Base-by-base conservation (phyloP, 352 stramenopile genomes). In the Phytophthora foliorum region DNA sequence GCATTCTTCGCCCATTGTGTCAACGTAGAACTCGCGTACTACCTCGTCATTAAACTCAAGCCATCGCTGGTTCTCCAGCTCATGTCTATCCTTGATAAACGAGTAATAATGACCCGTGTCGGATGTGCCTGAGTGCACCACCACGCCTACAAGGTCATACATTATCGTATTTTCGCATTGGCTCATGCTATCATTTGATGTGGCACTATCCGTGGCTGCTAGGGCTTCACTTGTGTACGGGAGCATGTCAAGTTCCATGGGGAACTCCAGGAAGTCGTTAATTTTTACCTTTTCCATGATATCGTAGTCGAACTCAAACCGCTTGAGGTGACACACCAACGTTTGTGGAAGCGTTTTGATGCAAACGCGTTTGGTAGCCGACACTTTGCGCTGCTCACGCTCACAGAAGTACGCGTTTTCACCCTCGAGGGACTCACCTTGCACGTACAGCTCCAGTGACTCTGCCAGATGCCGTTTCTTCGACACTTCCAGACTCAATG, bases 81-180 rank as follows among this genome's bases (percentile, higher is more conserved):
- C 54, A 8, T 73, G 44, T 32, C 89, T 77, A 44, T 98, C 91
- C 27, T 93, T 89, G 45, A 98, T 92, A 74, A 97, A 98, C 21
- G 87, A 97, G 69, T 98, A 98, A 67, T 98, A 98, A 80, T 98
- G 95, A 0, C 95, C 95, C 50, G 86, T 97, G 55, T 98, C 91
- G 0, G 90, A 84, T 19, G 91, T 98, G 1, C 95, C 95, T 0
- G 86, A 97, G 69, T 98, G 95, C 5, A 98, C 92, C 17, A 98
- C 91, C 16, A 98, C 82, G 9, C 95, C 95, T 6, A 91, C 83
- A 7, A 98, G 84, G 21, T 97, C 83, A 63, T 98, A 98, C 78
- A 94, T 77, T 6, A 74, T 66, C 22, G 44, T 10, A 38, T 58
- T 52, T 10, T 58, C 41, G 3, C 36, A 17, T 42, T 42, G 16